Evolutionary conservation across 208 protist genomes (phyloP).

Genomic region (Crithidia sp.): DNA sequence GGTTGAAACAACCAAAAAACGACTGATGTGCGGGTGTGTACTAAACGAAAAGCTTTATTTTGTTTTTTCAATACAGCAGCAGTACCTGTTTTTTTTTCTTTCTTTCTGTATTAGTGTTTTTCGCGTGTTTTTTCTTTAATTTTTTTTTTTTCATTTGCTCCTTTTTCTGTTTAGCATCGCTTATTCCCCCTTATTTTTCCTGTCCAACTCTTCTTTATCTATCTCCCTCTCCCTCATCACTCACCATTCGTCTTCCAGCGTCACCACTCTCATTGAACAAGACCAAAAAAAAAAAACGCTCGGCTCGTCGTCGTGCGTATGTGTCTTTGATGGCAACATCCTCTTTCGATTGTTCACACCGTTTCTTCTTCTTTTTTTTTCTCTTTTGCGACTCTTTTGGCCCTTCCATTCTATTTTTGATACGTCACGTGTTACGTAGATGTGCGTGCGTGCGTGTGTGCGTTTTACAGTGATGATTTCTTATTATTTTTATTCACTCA

Average conservation of each 20-base stretch:
- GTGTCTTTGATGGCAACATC: neutral
- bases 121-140: too few relatives aligned
- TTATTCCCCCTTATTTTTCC: too few relatives aligned
- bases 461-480: neutral
- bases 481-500: neutral
- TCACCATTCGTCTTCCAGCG: neutral
- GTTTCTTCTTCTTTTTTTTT: slow-evolving; percentile 5
- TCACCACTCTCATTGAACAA: neutral
- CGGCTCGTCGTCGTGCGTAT: neutral
- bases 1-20: too few relatives aligned
- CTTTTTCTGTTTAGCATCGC: too few relatives aligned
- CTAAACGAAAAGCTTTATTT: too few relatives aligned
- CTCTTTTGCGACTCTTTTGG: neutral
- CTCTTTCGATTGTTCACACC: too few relatives aligned
- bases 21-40: too few relatives aligned
- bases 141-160: too few relatives aligned
- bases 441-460: neutral
- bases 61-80: too few relatives aligned
- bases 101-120: too few relatives aligned
- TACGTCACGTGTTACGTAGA: neutral
- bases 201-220: neutral
- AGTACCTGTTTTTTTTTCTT: too few relatives aligned
- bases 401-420: neutral
- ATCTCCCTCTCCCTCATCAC: neutral
- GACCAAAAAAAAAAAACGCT: neutral